These are phyloP conservation scores for Tolypocladium endophyticum DNA, from an alignment of 2,329 filamentous ascomycete genomes.

Conservation along the genomic window DNA sequence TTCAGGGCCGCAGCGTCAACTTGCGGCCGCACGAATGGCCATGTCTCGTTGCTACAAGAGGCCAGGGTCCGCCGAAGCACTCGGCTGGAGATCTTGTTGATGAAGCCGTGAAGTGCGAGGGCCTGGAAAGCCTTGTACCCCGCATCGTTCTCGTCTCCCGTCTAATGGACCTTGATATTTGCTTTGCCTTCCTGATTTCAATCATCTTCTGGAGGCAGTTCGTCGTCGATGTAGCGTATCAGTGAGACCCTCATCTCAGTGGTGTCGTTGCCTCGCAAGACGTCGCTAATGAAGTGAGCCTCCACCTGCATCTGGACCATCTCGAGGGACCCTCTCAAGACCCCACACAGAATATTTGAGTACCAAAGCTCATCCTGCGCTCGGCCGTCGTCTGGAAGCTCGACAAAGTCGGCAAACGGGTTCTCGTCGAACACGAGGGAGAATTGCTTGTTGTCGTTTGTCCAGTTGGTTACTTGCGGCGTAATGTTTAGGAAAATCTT, in stretches of 20 bases:
- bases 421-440: slow-evolving; percentile 96
- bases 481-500: slow-evolving; percentile 99
- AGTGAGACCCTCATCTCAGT: slow-evolving; percentile 95
- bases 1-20: not conserved
- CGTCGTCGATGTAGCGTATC: slow-evolving; percentile 91
- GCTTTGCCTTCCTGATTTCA: slow-evolving; percentile 30
- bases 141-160: not conserved
- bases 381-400: slow-evolving; percentile 88
- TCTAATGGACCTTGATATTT: not conserved
- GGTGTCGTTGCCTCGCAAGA: slow-evolving; percentile 84
- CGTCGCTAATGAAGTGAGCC: slow-evolving; percentile 89
- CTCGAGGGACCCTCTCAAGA: slow-evolving; percentile 81
- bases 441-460: slow-evolving; percentile 91
- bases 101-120: not conserved
- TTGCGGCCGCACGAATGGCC: not conserved
- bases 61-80: not conserved
- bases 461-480: slow-evolving; percentile 90
- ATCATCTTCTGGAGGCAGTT: slow-evolving; percentile 93
- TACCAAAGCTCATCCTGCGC: slow-evolving; percentile 98
- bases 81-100: not conserved
- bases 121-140: not conserved
- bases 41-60: not conserved
- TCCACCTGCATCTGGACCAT: slow-evolving; percentile 99
- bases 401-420: slow-evolving; percentile 92
- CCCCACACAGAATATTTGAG: slow-evolving; percentile 91